Evolutionary conservation across 2,329 filamentous ascomycete genomes (phyloP).

Genomic region (Chalaropsis ovoidea): DNA sequence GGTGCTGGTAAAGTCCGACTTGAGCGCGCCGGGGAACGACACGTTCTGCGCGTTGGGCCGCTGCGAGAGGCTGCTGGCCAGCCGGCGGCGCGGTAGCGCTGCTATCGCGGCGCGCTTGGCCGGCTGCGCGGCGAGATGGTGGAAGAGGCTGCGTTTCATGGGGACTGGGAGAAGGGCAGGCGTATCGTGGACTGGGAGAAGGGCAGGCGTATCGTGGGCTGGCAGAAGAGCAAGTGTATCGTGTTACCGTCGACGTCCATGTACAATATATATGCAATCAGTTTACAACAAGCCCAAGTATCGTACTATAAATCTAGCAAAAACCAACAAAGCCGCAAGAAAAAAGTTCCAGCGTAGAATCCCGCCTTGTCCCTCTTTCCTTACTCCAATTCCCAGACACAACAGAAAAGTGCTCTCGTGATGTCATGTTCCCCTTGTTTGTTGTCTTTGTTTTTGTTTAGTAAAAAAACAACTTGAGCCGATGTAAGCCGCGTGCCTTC

Average conservation of each 20-base stretch:
- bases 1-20: conserved; percentile 77
- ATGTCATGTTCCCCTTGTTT: not conserved
- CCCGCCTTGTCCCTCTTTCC: not conserved
- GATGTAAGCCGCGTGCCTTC: conserved; percentile 7
- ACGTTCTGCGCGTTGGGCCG: conserved; percentile 46
- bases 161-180: not conserved
- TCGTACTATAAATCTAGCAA: not conserved
- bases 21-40: conserved; percentile 87
- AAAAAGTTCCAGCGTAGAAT: no score
- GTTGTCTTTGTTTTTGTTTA: not conserved
- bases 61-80: conserved; percentile 44
- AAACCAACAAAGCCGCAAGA: no score
- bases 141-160: conserved; percentile 14
- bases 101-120: not conserved
- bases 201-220: no score
- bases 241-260: no score
- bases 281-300: not conserved
- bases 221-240: no score
- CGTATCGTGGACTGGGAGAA: not conserved
- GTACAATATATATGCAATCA: no score
- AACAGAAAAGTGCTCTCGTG: not conserved
- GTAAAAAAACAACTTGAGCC: not conserved
- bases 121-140: not conserved
- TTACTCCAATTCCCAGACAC: not conserved
- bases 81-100: not conserved